A percentile compares a stretch with the other conserved stretches of the same genome.
Conservation (phyloP, 768 basidiomycete genomes). For the Russula emetica region DNA sequence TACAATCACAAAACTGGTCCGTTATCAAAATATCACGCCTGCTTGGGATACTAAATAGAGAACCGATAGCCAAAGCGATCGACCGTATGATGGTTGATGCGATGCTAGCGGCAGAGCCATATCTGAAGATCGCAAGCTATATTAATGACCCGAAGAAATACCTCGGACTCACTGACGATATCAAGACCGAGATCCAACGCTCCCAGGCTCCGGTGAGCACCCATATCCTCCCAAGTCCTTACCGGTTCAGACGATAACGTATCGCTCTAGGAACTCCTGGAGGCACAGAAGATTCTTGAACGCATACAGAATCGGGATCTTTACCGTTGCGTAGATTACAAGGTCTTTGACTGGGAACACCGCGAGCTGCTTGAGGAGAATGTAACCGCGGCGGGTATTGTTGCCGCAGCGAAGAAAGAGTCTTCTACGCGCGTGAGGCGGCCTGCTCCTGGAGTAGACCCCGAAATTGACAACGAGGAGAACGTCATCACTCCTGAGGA, state of each 20-base stretch:
- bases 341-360: slow-evolving; percentile 41
- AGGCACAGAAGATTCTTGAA: slow-evolving; percentile 55
- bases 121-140: slow-evolving; percentile 53
- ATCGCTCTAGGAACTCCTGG: slow-evolving; percentile 50
- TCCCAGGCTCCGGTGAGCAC: slow-evolving; percentile 47
- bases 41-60: not conserved
- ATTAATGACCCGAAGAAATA: slow-evolving; percentile 57
- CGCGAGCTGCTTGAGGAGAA: slow-evolving; percentile 29
- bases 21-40: slow-evolving; percentile 25
- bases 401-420: slow-evolving; percentile 32
- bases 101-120: slow-evolving; percentile 61
- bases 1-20: slow-evolving; percentile 76
- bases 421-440: not conserved
- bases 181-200: slow-evolving; percentile 56
- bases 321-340: slow-evolving; percentile 67
- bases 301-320: slow-evolving; percentile 61
- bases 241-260: slow-evolving; percentile 6
- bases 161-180: slow-evolving; percentile 62
- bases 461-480: slow-evolving; percentile 14
- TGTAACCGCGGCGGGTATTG: slow-evolving; percentile 40
- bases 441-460: not conserved
- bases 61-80: slow-evolving; percentile 59
- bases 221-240: not conserved
- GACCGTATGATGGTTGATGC: slow-evolving; percentile 85
- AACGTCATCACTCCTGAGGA: slow-evolving; percentile 27